Percentiles rank a stretch among this genome's conserved stretches.
phyloP scores from a whole-genome alignment of 2,329 filamentous ascomycete species.

The Fusarium sp. region DNA sequence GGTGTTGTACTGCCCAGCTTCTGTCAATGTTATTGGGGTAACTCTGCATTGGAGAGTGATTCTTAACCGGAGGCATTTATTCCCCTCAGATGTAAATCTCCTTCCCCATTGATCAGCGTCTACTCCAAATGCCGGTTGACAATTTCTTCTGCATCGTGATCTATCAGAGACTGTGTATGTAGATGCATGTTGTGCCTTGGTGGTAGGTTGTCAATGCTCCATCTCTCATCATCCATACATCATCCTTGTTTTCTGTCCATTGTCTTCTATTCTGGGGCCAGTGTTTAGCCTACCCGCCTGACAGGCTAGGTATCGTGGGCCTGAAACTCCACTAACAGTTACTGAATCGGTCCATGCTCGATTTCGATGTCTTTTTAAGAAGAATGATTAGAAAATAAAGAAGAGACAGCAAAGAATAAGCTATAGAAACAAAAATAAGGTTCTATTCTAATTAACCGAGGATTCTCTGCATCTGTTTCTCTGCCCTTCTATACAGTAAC shows the following conservation, averaged over 20 bases:
- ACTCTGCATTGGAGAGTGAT: constrained; percentile 8
- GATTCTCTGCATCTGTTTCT: not conserved
- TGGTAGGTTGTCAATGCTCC: constrained; percentile 10
- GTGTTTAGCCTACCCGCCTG: constrained; percentile 44
- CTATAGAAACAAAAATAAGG: not conserved
- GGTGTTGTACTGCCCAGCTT: not conserved
- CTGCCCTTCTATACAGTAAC: not conserved
- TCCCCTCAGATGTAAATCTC: constrained; percentile 12
- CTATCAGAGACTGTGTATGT: not conserved
- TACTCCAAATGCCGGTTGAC: not conserved
- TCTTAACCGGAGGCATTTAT: constrained; percentile 18
- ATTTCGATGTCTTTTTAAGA: constrained; percentile 15
- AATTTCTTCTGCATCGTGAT: not conserved
- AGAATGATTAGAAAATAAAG: not conserved
- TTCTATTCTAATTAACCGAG: constrained; percentile 27
- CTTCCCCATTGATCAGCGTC: constrained; percentile 26
- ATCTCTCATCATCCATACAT: constrained; percentile 30
- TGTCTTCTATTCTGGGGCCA: constrained; percentile 20
- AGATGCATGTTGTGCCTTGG: not conserved
- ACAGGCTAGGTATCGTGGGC: constrained; percentile 23
- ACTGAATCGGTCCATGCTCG: constrained; percentile 29
- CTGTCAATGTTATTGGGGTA: constrained; percentile 8
- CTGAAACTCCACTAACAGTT: constrained; percentile 23
- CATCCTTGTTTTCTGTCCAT: constrained; percentile 29
- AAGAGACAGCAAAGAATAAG: not conserved